These are phyloP conservation scores for Buddleja alternifolia DNA, from an alignment of 257 asterid species.

Conservation along the genomic window DNA sequence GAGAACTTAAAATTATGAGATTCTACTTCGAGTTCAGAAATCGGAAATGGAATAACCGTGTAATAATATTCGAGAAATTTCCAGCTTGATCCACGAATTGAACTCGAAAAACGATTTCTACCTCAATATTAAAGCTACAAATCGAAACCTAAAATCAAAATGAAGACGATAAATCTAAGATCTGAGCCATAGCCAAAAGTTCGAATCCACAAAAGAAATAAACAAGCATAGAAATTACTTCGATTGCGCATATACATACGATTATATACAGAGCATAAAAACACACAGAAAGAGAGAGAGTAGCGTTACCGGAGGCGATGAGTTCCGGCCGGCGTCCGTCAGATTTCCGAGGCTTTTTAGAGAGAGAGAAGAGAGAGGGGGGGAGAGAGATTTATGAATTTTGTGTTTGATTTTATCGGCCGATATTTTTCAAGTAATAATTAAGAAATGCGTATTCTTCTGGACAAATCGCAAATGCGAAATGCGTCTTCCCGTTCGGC, in stretches of 20 bases:
- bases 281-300: neutral
- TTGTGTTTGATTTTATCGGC: neutral
- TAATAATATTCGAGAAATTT: neutral
- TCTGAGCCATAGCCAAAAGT: slow-evolving; percentile 31
- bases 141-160: slow-evolving; percentile 28
- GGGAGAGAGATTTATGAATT: slow-evolving; percentile 13
- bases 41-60: slow-evolving; percentile 5
- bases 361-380: slow-evolving; percentile 28
- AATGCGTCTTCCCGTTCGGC: no score
- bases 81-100: slow-evolving; percentile 13
- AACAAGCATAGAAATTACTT: neutral
- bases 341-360: slow-evolving; percentile 31
- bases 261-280: neutral
- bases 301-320: slow-evolving; percentile 32
- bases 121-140: neutral
- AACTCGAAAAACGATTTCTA: neutral
- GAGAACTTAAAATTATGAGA: neutral
- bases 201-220: slow-evolving; percentile 11
- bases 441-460: no score
- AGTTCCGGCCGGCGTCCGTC: slow-evolving; percentile 34
- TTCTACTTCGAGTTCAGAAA: slow-evolving; percentile 25
- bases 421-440: slow-evolving; percentile 8
- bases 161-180: slow-evolving; percentile 31
- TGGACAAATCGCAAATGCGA: no score
- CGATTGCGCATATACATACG: neutral